phyloP scores from a whole-genome alignment of 257 asterid species.

The Leonotis leonurus region DNA sequence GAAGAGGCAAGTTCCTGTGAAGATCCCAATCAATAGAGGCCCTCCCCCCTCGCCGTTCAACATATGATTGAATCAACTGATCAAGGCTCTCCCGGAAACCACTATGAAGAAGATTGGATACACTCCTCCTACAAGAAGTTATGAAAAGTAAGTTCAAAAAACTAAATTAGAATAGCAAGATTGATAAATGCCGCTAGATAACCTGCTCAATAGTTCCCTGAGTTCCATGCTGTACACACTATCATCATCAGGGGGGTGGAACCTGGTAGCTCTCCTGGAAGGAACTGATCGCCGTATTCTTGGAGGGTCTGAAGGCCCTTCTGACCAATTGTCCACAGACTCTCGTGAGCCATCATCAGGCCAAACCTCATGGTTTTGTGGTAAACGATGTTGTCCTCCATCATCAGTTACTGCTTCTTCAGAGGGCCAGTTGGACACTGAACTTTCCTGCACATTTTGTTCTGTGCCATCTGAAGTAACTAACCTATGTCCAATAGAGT shows the following conservation, averaged over 20 bases:
- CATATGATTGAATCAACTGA: slow-evolving; percentile 86
- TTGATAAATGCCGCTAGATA: background rate
- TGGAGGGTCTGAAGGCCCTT: slow-evolving; percentile 66
- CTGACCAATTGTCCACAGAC: slow-evolving; percentile 64
- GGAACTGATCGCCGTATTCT: slow-evolving; percentile 60
- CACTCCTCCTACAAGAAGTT: slow-evolving; percentile 77
- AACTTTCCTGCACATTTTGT: slow-evolving; percentile 40
- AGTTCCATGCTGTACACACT: slow-evolving; percentile 96
- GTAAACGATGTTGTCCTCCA: slow-evolving; percentile 34
- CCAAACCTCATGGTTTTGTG: slow-evolving; percentile 50
- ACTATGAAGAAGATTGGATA: slow-evolving; percentile 89
- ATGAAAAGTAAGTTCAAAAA: background rate
- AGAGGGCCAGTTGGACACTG: slow-evolving; percentile 38
- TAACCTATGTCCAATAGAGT: slow-evolving; percentile 32
- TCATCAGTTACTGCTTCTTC: slow-evolving; percentile 37
- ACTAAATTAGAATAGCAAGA: background rate
- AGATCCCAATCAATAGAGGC: slow-evolving; percentile 84
- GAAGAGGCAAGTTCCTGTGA: slow-evolving; percentile 65
- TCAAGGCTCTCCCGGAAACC: slow-evolving; percentile 95
- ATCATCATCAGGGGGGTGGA: slow-evolving; percentile 89
- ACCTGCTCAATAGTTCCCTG: slow-evolving; percentile 97
- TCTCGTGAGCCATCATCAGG: slow-evolving; percentile 51
- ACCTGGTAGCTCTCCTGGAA: slow-evolving; percentile 52
- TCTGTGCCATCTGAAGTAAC: slow-evolving; percentile 30
- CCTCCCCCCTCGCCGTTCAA: slow-evolving; percentile 78